These are phyloP conservation scores for Nannochloropsis salina DNA, from an alignment of 108 stramenopile genomes.

Conservation along the genomic window DNA sequence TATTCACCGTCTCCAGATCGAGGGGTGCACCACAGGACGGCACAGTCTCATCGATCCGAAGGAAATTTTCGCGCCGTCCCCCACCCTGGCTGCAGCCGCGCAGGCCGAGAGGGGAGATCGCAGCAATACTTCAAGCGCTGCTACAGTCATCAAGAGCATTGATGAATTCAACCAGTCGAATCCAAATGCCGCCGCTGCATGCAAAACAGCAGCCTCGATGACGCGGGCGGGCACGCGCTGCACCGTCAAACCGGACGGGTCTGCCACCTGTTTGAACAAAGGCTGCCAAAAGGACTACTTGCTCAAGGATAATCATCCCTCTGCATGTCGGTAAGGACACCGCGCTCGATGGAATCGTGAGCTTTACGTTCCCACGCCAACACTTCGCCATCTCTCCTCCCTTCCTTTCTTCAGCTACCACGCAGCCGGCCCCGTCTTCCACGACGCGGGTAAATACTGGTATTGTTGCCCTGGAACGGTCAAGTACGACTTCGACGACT, in stretches of 20 bases:
- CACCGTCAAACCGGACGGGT: conserved; percentile 50
- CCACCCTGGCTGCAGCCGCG: conserved; percentile 27
- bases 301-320: conserved; percentile 42
- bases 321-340: conserved; percentile 29
- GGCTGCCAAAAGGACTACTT: conserved; percentile 53
- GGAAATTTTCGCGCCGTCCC: conserved; percentile 37
- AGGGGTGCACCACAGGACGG: conserved; percentile 32
- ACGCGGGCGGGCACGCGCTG: conserved; percentile 48
- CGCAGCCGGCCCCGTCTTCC: conserved; percentile 84
- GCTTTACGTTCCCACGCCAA: not conserved
- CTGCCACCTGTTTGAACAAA: conserved; percentile 52
- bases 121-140: not conserved
- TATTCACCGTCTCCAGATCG: conserved; percentile 18
- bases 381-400: not conserved
- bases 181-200: conserved; percentile 51
- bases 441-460: conserved; percentile 97
- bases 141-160: conserved; percentile 43
- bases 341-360: no score
- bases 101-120: not conserved
- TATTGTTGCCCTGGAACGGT: conserved; percentile 68
- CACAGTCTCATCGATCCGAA: conserved; percentile 46
- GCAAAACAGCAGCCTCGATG: conserved; percentile 44
- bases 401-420: conserved; percentile 58
- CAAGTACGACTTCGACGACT: conserved; percentile 59
- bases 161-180: conserved; percentile 50